These are phyloP conservation scores for Hymenoscyphus fructigenus DNA, from an alignment of 2,329 filamentous ascomycete species.

Conservation along the genomic window DNA sequence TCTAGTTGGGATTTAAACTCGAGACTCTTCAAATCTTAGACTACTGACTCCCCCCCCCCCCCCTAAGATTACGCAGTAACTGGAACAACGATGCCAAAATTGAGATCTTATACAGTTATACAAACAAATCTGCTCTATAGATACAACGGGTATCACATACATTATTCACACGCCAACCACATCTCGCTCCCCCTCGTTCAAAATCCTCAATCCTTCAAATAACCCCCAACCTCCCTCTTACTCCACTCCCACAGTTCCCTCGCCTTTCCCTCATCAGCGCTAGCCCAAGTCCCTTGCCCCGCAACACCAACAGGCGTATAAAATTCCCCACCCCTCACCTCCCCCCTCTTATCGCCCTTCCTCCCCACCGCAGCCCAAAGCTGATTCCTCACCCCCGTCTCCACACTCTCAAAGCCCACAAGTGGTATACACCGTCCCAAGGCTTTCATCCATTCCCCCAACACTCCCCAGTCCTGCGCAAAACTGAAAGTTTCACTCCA, in stretches of 20 bases:
- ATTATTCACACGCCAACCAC: too few species aligned
- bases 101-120: too few species aligned
- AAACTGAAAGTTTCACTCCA: constrained; percentile 11
- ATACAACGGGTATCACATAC: too few species aligned
- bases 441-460: constrained; percentile 1
- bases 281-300: constrained; percentile 22
- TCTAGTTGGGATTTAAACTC: too few species aligned
- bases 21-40: too few species aligned
- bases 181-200: too few species aligned
- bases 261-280: constrained; percentile 32
- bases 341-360: constrained; percentile 23
- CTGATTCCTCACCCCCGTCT: constrained; percentile 41
- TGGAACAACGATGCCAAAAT: too few species aligned
- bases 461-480: constrained; percentile 6
- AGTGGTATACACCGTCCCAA: constrained; percentile 5
- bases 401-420: constrained; percentile 25
- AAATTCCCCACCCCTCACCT: constrained; percentile 36
- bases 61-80: too few species aligned
- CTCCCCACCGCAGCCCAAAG: constrained; percentile 41
- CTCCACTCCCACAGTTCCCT: constrained; percentile 39
- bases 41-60: too few species aligned
- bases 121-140: too few species aligned
- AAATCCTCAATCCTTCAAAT: not conserved
- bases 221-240: constrained; percentile 31
- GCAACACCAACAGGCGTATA: constrained; percentile 39